Evolutionary conservation across 495 filamentous ascomycete species (phyloP), one percentile per base, ranked within the genome.

Genomic region (Daldinia childiae): DNA sequence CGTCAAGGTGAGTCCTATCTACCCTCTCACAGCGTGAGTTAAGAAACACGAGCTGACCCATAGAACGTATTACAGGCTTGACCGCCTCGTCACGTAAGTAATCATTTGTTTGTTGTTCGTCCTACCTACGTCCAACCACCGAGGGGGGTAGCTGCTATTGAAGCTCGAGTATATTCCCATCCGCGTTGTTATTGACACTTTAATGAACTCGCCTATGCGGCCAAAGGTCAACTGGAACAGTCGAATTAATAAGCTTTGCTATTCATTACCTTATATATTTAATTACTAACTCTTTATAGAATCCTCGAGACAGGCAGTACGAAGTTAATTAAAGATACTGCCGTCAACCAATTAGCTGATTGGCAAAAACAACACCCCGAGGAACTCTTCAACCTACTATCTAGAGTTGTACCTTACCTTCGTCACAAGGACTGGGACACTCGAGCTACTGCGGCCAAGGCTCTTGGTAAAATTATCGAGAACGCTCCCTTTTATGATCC

Each of bases 331-430:
- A 91, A 96, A 62, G 95, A 97, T 69, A 98, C 95, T 64, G 95
- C 95, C 63, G 96, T 97, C 38, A 91, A 95, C 76, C 95, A 99
- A 82, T 87, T 99, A 39, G 95, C 92, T 38, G 95, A 98, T 83
- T 94, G 97, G 67, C 96, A 98, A 80, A 98, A 97, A 77, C 90
- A 94, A 70, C 96, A 98, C 76, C 95, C 96, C 0, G 95, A 98
- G 79, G 95, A 99, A 76, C 84, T 98, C 3, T 98, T 98, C 80
- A 98, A 98, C 73, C 86, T 99, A 7, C 86, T 99, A n/a, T 93
- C 93, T n/a, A 87, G 95, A 52, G 94, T 99, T 45, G 88, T 98
- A 17, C 94, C 96, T 2, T 98, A 96, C 79, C 86, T 98, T 15
- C 87, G 90, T 62, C 93, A 94, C 62, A 97, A 93, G 77, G 93